A percentile compares a stretch with the other conserved stretches of the same genome.
Conservation (phyloP, 306 rosid genomes). For the Myrica gale region DNA sequence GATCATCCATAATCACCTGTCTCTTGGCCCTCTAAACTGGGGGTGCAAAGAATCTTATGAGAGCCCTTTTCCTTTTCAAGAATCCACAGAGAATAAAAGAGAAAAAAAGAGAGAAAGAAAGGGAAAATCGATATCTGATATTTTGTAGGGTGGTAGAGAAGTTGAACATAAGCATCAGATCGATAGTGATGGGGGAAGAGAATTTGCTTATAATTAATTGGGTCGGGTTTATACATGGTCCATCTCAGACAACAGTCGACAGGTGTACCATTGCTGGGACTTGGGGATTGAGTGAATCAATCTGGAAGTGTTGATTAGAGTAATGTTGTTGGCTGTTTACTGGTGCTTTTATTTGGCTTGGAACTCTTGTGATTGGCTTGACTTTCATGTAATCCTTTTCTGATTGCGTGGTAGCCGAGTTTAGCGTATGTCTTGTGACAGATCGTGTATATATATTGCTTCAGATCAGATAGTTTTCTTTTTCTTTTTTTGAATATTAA, state of each 20-base stretch:
- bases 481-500: no score
- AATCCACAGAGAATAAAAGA: constrained; percentile 7
- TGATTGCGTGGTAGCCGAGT: no score
- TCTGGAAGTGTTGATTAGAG: no score
- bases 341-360: no score
- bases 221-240: neutral
- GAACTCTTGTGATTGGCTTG: no score
- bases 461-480: no score
- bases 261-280: no score
- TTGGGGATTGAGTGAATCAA: no score
- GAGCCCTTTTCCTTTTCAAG: constrained; percentile 26
- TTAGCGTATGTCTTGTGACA: no score
- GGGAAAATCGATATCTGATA: neutral
- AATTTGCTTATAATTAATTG: constrained; percentile 13
- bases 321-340: no score
- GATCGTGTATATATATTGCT: no score
- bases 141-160: constrained; percentile 4
- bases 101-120: constrained; percentile 8
- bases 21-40: constrained; percentile 16
- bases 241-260: neutral
- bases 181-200: constrained; percentile 20
- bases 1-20: constrained; percentile 24
- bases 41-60: constrained; percentile 27
- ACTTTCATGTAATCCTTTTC: no score
- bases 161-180: constrained; percentile 31